Evolutionary conservation across 2,329 filamentous ascomycete species (phyloP), one percentile per base, ranked within the genome.

Genomic region (Pseudogymnoascus sp.): DNA sequence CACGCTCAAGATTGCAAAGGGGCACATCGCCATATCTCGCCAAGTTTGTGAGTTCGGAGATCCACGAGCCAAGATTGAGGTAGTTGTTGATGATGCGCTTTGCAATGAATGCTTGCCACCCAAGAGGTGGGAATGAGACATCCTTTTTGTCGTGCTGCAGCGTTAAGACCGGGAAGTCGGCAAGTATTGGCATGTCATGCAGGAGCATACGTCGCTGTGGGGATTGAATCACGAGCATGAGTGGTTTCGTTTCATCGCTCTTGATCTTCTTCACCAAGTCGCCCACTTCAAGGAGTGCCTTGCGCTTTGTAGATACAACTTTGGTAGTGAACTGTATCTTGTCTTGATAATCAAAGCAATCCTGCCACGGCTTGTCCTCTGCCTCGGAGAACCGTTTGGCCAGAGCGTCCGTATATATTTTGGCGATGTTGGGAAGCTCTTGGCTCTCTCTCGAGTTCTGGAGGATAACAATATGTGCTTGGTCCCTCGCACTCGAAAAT

Each of bases 11-110:
- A 69, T 99, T 99, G 76, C 94, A 97, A 6, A 99, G 80, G 1
- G 94, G 94, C 4, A 99, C 86, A 72, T 97, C 91, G 25, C 94
- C 94, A 72, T 97, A 97, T 65, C 91, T 84, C 58, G 94, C 90
- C 62, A 99, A 83, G 55, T 92, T 87, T 25, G 91, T 89, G 16
- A 99, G 80, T 75, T 99, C 92, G 41, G 91, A 78, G 49, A 99
- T 84, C 93, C 94, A 99, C 0, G 90, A 87, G 1, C 92, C 91
- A n/a, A 99, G 83, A 63, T 91, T 91, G 12, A 99, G 83, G 72
- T 97, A 99, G 70, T 96, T 91, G 28, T 87, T 87, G 7, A 97
- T 88, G 8, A 97, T 78, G 25, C 93, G 85, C 69, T 91, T 91
- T 2, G 92, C 91, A 63, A 95, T 87, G 64, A 96, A 92, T 0